These are phyloP conservation scores for Peronospora destructor DNA, from an alignment of 352 stramenopile species.

Conservation along the genomic window DNA sequence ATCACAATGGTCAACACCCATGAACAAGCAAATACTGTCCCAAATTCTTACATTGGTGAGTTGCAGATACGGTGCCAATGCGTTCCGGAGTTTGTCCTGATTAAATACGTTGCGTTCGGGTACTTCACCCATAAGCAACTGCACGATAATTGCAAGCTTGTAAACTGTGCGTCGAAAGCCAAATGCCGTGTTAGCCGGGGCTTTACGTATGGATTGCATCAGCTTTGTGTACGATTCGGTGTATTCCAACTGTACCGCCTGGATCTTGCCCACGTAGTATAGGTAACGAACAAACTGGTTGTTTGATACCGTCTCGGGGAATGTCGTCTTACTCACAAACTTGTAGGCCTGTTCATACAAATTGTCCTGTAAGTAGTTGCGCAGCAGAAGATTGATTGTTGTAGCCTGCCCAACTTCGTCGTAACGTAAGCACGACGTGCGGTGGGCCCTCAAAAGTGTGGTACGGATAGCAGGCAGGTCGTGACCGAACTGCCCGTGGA, in stretches of 20 bases:
- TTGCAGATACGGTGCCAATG: slow-evolving; percentile 91
- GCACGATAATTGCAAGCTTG: slow-evolving; percentile 94
- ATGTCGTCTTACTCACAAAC: slow-evolving; percentile 87
- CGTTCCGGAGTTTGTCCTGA: slow-evolving; percentile 79
- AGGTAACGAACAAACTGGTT: slow-evolving; percentile 98
- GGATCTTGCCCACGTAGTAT: slow-evolving; percentile 94
- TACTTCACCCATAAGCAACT: slow-evolving; percentile 97
- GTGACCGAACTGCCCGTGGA: slow-evolving; percentile 60
- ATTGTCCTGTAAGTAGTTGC: slow-evolving; percentile 87
- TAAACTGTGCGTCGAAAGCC: slow-evolving; percentile 95
- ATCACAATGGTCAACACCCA: slow-evolving; percentile 2
- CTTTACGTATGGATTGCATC: slow-evolving; percentile 94
- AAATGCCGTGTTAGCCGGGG: slow-evolving; percentile 91
- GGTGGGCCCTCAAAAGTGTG: slow-evolving; percentile 71
- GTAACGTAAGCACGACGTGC: slow-evolving; percentile 83
- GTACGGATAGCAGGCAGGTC: slow-evolving; percentile 56
- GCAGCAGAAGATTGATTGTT: slow-evolving; percentile 87
- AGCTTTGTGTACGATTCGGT: slow-evolving; percentile 94
- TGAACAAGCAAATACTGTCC: background rate
- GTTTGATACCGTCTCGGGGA: slow-evolving; percentile 91
- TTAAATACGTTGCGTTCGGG: slow-evolving; percentile 93
- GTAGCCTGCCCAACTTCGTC: slow-evolving; percentile 89
- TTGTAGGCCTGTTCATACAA: slow-evolving; percentile 90
- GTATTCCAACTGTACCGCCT: slow-evolving; percentile 97
- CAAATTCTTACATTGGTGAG: slow-evolving; percentile 84